Evolutionary conservation across 331 rosid genomes (phyloP), one percentile per base, ranked within the genome.

Genomic region (Malus hybrid): DNA sequence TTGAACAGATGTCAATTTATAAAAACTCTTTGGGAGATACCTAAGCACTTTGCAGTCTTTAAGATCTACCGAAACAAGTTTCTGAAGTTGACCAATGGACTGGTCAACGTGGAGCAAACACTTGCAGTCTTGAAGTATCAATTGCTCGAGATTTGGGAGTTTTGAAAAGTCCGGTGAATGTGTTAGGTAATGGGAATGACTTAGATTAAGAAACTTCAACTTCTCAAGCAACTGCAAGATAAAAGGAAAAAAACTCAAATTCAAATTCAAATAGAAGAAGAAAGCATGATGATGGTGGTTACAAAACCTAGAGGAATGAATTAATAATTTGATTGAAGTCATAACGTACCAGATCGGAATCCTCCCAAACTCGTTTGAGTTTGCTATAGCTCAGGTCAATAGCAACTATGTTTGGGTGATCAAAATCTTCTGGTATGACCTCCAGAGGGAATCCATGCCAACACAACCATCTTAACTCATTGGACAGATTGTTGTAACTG

Each of bases 361-460:
- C 46, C 67, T 69, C 50, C 84, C 68, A 77, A 27, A 81, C 19
- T 11, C 42, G 15, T 33, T 2, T 68, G 48, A 83, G 81, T 1
- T 73, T 75, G 84, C 82, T 77, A 65, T 77, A 64, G 39, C 61
- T 42, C n/a, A 83, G 29, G 20, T 76, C 79, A 0, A 83, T 14
- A 5, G 74, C 68, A 69, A 80, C 87, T 5, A 80, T 3, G 27
- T 65, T 68, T 16, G 39, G 55, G 16, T 56, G 75, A 19, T 57
- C 22, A 46, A 83, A 73, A 15, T 73, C 44, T 3, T n/a, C 7
- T 62, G 87, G 82, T 12, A 80, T 44, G 36, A 57, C 65, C 66
- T 57, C 3, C 14, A 64, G 20, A 32, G 82, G 80, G 66, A 56
- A 84, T 12, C 82, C 82, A 56, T 73, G 84, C 87, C 87, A 84